phyloP scores from a whole-genome alignment of 2,329 filamentous ascomycete species.

The Stachybotrys echinatus region DNA sequence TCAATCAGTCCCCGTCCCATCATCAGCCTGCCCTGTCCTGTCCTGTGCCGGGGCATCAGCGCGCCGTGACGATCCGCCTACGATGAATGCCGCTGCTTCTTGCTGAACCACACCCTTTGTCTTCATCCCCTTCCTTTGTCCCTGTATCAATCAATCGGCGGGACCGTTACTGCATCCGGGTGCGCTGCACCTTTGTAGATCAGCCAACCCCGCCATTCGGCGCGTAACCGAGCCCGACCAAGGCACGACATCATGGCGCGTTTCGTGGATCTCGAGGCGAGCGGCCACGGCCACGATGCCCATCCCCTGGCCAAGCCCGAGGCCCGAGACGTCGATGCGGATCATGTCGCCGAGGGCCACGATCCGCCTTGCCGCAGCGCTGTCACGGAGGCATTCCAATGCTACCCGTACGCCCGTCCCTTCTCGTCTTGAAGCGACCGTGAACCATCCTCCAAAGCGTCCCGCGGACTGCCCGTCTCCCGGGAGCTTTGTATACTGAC shows the following conservation, averaged over 20 bases:
- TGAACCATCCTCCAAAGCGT: not conserved
- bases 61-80: not conserved
- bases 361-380: conserved; percentile 8
- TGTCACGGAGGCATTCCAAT: conserved; percentile 25
- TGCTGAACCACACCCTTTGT: not conserved
- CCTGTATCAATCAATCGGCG: not conserved
- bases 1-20: not conserved
- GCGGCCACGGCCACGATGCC: not conserved
- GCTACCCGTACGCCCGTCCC: conserved; percentile 26
- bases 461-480: not conserved
- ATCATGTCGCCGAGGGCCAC: not conserved
- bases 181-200: not conserved
- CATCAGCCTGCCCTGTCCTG: too few species aligned
- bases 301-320: not conserved
- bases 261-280: not conserved
- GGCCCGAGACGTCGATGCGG: not conserved
- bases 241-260: not conserved
- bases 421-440: not conserved
- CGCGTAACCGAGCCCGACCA: not conserved
- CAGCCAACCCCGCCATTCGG: not conserved
- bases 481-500: conserved; percentile 4
- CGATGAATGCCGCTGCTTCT: not conserved
- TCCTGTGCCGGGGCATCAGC: not conserved
- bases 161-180: too few species aligned
- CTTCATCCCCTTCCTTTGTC: not conserved